Base-by-base conservation (phyloP, 441 rosid genomes). In the Gossypium davidsonii region DNA sequence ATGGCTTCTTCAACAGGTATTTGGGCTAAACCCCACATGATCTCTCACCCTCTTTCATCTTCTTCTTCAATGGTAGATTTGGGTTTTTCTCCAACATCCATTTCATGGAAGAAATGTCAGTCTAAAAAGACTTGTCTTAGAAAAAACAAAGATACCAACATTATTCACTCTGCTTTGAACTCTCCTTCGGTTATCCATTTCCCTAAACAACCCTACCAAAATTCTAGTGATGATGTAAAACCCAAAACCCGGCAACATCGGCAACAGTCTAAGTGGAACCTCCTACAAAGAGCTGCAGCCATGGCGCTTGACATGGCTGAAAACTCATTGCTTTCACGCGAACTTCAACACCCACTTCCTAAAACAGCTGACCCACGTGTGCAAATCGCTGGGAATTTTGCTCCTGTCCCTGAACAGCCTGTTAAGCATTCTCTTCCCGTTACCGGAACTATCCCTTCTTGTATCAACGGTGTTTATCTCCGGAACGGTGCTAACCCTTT, bases 401-500 rank as follows among this genome's bases (percentile, higher is more conserved):
- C 85, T 3, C 94, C 97, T 2, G 97, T 91, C 3, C 86, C 90
- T 18, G 97, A 89, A 64, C 87, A 78, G 37, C 75, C 90, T 25
- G 89, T 83, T 39, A 66, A 10, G 42, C 78, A 39, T 7, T 17
- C 57, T 1, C 91, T 91, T 55, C 81, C 82, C 14, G 83, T 91
- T 12, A 53, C 67, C 28, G 96, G 96, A 11, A 80, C 74, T 1
- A 89, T 91, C 75, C 93, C 96, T 23, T 84, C 81, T 31, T 82
- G 91, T 75, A 85, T 91, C 46, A 69, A 84, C 64, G 96, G 96
- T 18, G 92, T 89, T 2, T 91, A 91, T 49, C 64, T 86, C 66
- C 85, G 96, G 37, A 91, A 91, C 83, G 96, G 96, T 3, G 96
- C 93, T 1, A 91, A 91, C 73, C 96, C 96, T 34, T 77, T 86